phyloP scores from a whole-genome alignment of 2,329 filamentous ascomycete genomes.

The Beauveria sp. region DNA sequence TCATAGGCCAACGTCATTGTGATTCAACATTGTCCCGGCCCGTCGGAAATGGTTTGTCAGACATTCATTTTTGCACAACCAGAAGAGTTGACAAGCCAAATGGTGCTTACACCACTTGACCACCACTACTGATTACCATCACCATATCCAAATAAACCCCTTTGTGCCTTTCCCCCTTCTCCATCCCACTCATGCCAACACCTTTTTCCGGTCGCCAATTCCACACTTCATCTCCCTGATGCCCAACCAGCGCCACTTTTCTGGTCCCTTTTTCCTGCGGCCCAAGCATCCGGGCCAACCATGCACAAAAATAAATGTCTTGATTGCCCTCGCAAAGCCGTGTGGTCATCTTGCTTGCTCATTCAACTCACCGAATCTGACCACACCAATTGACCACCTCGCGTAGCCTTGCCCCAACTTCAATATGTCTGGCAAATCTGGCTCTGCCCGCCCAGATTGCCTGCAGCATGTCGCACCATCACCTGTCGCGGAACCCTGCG shows the following conservation, averaged over 20 bases:
- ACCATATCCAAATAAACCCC: neutral
- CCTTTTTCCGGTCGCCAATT: neutral
- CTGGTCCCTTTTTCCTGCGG: neutral
- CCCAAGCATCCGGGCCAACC: constrained; percentile 1
- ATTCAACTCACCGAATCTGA: constrained; percentile 1
- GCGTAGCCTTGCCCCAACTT: neutral
- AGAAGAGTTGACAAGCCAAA: too few species aligned
- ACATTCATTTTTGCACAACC: too few species aligned
- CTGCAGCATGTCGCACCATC: neutral
- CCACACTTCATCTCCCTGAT: constrained; percentile 3
- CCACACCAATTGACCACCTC: neutral
- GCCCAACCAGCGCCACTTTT: constrained; percentile 5
- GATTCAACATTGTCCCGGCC: neutral
- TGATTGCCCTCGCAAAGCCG: neutral
- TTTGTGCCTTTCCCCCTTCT: neutral
- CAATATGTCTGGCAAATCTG: neutral
- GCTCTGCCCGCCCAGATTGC: neutral
- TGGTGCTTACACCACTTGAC: too few species aligned
- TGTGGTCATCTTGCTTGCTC: neutral
- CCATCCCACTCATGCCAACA: neutral
- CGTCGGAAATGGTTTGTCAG: neutral
- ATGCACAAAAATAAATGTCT: neutral
- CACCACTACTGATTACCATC: too few species aligned
- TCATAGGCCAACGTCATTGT: neutral
- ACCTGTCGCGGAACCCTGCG: neutral